phyloP scores from a whole-genome alignment of 108 stramenopile species.

The Cyclotella atomus region DNA sequence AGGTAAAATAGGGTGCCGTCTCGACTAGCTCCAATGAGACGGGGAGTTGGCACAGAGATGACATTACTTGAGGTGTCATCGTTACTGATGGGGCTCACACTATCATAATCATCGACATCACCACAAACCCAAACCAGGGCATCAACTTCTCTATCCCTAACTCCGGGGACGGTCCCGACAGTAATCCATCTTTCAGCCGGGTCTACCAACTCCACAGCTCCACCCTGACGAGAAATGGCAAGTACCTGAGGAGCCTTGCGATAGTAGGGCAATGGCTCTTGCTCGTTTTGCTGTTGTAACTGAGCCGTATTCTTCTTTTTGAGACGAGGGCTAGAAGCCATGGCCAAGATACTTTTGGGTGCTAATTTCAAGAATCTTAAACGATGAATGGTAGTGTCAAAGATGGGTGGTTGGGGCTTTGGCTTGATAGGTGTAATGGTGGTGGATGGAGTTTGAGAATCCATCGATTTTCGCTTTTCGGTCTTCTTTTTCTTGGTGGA shows the following conservation, averaged over 20 bases:
- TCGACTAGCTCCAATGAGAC: slow-evolving; percentile 69
- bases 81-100: no score
- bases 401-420: background rate
- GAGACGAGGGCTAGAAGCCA: slow-evolving; percentile 58
- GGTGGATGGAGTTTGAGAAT: no score
- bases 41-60: no score
- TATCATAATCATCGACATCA: background rate
- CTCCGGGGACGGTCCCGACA: slow-evolving; percentile 52
- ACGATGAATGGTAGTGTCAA: slow-evolving; percentile 75
- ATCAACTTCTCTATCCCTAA: slow-evolving; percentile 45
- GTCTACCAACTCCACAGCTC: slow-evolving; percentile 67
- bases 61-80: no score
- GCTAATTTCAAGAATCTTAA: slow-evolving; percentile 68
- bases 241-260: no score
- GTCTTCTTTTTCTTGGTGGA: background rate
- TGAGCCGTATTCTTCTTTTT: background rate
- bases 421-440: background rate
- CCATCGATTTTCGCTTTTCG: background rate
- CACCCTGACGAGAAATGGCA: slow-evolving; percentile 67
- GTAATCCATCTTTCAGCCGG: slow-evolving; percentile 63
- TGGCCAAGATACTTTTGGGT: slow-evolving; percentile 61
- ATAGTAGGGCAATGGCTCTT: no score
- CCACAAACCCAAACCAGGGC: slow-evolving; percentile 61
- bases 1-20: slow-evolving; percentile 84
- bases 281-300: slow-evolving; percentile 19